phyloP scores from a whole-genome alignment of 1,284 basidiomycete genomes.

The Marasmius oreades region DNA sequence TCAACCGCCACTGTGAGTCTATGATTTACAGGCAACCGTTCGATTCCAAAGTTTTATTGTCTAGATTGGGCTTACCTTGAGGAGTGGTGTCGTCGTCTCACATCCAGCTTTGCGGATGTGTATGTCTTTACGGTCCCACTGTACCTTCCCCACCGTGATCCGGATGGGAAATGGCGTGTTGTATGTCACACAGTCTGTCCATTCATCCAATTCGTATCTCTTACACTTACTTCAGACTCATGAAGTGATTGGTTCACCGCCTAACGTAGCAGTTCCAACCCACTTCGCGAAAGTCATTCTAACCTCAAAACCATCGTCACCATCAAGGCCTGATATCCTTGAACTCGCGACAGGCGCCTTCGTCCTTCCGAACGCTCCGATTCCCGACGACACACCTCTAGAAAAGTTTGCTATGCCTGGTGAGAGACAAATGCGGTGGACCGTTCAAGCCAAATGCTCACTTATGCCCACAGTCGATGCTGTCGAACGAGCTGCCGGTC shows the following conservation, averaged over 20 bases:
- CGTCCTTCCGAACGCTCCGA: slow-evolving; percentile 87
- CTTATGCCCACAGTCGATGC: slow-evolving; percentile 61
- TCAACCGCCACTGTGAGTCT: slow-evolving; percentile 89
- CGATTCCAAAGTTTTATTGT: neutral
- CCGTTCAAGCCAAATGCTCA: neutral
- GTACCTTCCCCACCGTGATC: slow-evolving; percentile 84
- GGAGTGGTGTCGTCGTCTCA: slow-evolving; percentile 91
- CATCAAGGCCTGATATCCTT: slow-evolving; percentile 63
- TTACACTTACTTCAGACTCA: slow-evolving; percentile 53
- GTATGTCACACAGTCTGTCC: slow-evolving; percentile 45
- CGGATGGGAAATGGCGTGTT: slow-evolving; percentile 93
- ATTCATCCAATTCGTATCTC: neutral
- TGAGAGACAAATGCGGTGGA: slow-evolving; percentile 30
- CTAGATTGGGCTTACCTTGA: slow-evolving; percentile 96
- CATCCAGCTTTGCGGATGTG: slow-evolving; percentile 84
- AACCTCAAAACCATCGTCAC: slow-evolving; percentile 70
- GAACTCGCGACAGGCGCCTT: slow-evolving; percentile 91
- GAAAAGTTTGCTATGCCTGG: slow-evolving; percentile 80
- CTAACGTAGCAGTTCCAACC: slow-evolving; percentile 90
- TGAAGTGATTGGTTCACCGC: slow-evolving; percentile 92
- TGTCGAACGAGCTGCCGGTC: slow-evolving; percentile 89
- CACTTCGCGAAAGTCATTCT: slow-evolving; percentile 98
- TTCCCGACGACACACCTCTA: slow-evolving; percentile 80
- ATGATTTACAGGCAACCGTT: neutral
- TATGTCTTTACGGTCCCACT: slow-evolving; percentile 98